Conservation (phyloP, 2,329 filamentous ascomycete genomes). For the Sclerotinia nivalis region DNA sequence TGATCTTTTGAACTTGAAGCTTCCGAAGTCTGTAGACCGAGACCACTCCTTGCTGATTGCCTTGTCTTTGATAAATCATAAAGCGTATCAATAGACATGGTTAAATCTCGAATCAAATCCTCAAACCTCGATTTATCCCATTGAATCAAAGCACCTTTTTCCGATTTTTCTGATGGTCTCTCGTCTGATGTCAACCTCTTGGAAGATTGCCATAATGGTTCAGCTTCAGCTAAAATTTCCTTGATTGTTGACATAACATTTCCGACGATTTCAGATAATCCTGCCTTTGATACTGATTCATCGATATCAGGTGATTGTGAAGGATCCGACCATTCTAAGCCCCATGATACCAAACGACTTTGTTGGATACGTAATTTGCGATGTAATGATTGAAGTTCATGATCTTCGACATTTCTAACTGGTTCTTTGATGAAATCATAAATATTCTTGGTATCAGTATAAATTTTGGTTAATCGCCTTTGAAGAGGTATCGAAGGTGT, state of each 20-base stretch:
- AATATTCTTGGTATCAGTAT: slow-evolving; percentile 78
- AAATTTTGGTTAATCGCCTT: slow-evolving; percentile 68
- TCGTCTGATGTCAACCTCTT: slow-evolving; percentile 45
- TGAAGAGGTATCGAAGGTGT: slow-evolving; percentile 49
- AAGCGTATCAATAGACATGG: slow-evolving; percentile 75
- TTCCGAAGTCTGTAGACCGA: slow-evolving; percentile 30
- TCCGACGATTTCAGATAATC: slow-evolving; percentile 73
- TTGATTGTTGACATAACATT: slow-evolving; percentile 81
- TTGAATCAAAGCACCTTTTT: slow-evolving; percentile 57
- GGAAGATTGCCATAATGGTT: slow-evolving; percentile 67
- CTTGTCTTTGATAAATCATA: slow-evolving; percentile 74
- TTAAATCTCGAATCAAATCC: slow-evolving; percentile 72
- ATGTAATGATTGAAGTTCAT: slow-evolving; percentile 70
- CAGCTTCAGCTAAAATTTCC: slow-evolving; percentile 74
- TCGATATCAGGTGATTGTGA: slow-evolving; percentile 68
- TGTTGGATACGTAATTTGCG: slow-evolving; percentile 74
- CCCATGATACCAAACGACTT: slow-evolving; percentile 76
- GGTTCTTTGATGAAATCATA: slow-evolving; percentile 70
- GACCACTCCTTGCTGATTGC: slow-evolving; percentile 42
- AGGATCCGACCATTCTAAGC: slow-evolving; percentile 77
- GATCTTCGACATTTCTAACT: slow-evolving; percentile 62
- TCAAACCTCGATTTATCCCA: slow-evolving; percentile 75
- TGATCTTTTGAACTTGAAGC: slow-evolving; percentile 29
- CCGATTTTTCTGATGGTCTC: slow-evolving; percentile 39
- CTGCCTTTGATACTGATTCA: slow-evolving; percentile 69